Evolutionary conservation across 164 flowering plant species (phyloP), one percentile per base, ranked within the genome.

Genomic region (Macadamia integrifolia): DNA sequence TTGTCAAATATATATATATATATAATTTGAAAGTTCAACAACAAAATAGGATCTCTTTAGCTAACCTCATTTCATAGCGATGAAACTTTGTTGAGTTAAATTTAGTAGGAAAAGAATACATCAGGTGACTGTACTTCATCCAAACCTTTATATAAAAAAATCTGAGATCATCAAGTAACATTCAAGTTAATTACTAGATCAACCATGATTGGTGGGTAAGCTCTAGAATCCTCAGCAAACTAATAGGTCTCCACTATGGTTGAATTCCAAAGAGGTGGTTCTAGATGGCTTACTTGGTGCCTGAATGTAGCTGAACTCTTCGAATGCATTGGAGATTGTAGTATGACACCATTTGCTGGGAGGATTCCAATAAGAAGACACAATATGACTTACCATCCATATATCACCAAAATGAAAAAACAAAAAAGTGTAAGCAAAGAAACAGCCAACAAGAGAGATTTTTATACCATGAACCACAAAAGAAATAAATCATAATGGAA

Each of bases 261-360:
- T 23, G 48, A 66, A 58, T 23, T 64, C 9, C 58, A 50, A 9
- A 50, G n/a, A 12, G 32, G 66, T 6, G 42, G 8, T 60, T 9
- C 50, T 3, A 30, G 49, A 17, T 58, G 50, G 48, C 62, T 69
- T 79, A 90, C 98, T 90, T 95, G 98, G 70, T 95, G 90, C 74
- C 92, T 95, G 35, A 95, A 92, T 78, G 99, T 95, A 9, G 99
- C 98, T 53, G 92, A 78, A 70, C 98, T 92, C 84, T 95, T 95
- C 59, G 99, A 92, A 72, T 95, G 99, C 99, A 95, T 95, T 57
- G 99, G 99, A 68, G 99, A 95, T 69, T 95, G 99, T 30, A 98
- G 99, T 64, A 95, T 95, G 57, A 92, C 99, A 72, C 99, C 99
- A 74, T 95, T 95, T 66, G 99, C 74, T 62, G 98, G 99, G 67